These are phyloP conservation scores for Epichloe brachyelytri DNA, from an alignment of 2,329 filamentous ascomycete species.

Conservation along the genomic window DNA sequence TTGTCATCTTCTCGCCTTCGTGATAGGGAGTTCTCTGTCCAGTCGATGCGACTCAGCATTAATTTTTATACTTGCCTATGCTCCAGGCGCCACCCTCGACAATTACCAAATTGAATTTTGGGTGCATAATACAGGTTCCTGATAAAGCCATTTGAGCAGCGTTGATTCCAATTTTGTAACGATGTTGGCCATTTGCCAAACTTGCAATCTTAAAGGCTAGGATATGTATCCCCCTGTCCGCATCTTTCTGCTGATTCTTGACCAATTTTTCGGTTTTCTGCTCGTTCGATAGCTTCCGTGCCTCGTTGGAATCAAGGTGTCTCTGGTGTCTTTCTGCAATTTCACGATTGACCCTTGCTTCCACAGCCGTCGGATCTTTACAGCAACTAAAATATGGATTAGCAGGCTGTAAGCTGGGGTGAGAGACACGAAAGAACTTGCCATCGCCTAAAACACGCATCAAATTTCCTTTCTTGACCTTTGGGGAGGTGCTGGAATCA, in stretches of 20 bases:
- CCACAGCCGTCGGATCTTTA: slow-evolving; percentile 93
- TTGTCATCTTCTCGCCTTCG: slow-evolving; percentile 46
- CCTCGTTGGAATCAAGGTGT: slow-evolving; percentile 69
- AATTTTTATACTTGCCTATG: slow-evolving; percentile 81
- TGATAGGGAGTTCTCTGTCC: slow-evolving; percentile 76
- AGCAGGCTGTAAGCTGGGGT: neutral
- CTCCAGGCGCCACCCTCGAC: slow-evolving; percentile 83
- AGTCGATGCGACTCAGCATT: slow-evolving; percentile 87
- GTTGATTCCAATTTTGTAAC: slow-evolving; percentile 86
- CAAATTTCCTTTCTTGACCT: slow-evolving; percentile 93
- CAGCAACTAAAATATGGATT: slow-evolving; percentile 30
- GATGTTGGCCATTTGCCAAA: slow-evolving; percentile 83
- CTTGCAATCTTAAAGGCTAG: slow-evolving; percentile 82
- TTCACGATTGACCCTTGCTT: slow-evolving; percentile 84
- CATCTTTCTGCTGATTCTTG: slow-evolving; percentile 74
- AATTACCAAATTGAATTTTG: slow-evolving; percentile 75
- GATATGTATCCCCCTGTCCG: slow-evolving; percentile 71
- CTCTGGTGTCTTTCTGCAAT: slow-evolving; percentile 74
- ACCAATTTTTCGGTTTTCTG: slow-evolving; percentile 73
- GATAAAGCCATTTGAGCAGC: slow-evolving; percentile 80
- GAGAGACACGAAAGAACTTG: slow-evolving; percentile 27
- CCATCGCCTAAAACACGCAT: slow-evolving; percentile 88
- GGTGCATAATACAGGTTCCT: slow-evolving; percentile 84
- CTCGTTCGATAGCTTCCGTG: slow-evolving; percentile 79
- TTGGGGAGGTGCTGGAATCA: slow-evolving; percentile 87